These are phyloP conservation scores for Blastobotrys niveus DNA, from an alignment of 1,139 yeast genomes.

Conservation along the genomic window DNA sequence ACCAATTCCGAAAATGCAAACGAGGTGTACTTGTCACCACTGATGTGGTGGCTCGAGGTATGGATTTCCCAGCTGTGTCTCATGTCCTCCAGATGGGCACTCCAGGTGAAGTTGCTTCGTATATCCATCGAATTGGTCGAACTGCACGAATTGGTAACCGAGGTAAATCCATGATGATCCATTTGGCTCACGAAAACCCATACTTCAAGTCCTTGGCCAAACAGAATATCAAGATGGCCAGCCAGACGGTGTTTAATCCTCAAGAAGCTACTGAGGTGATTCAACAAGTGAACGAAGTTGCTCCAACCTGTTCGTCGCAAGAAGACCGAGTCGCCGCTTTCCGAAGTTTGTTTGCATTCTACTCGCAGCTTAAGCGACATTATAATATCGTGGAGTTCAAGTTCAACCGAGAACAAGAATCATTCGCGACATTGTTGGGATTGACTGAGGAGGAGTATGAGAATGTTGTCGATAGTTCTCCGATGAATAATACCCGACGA, in stretches of 20 bases:
- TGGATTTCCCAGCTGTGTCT: slow-evolving; percentile 83
- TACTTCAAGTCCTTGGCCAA: slow-evolving; percentile 22
- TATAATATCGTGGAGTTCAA: neutral
- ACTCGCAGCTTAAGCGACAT: slow-evolving; percentile 8
- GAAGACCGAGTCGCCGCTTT: slow-evolving; percentile 8
- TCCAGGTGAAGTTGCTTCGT: slow-evolving; percentile 69
- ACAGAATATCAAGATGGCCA: slow-evolving; percentile 22
- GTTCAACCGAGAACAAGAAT: slow-evolving; percentile 13
- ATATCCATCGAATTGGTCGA: slow-evolving; percentile 92
- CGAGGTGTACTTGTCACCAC: slow-evolving; percentile 70
- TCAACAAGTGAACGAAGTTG: slow-evolving; percentile 4
- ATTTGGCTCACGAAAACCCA: slow-evolving; percentile 26
- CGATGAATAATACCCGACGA: too few relatives aligned
- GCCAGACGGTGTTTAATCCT: slow-evolving; percentile 16
- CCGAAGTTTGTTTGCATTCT: slow-evolving; percentile 10
- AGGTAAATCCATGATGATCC: slow-evolving; percentile 44
- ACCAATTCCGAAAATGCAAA: slow-evolving; percentile 45
- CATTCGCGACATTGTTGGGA: slow-evolving; percentile 13
- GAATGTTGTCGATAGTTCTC: neutral
- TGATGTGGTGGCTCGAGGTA: slow-evolving; percentile 95
- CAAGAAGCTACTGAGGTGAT: slow-evolving; percentile 5
- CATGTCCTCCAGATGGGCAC: slow-evolving; percentile 76
- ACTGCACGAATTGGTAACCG: slow-evolving; percentile 88
- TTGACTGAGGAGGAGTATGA: slow-evolving; percentile 8
- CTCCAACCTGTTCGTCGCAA: slow-evolving; percentile 2